Percentiles rank a stretch among this genome's conserved stretches.
Conservation (phyloP, 139 green algal genomes). For the Tetradesmus lagerheimii region DNA sequence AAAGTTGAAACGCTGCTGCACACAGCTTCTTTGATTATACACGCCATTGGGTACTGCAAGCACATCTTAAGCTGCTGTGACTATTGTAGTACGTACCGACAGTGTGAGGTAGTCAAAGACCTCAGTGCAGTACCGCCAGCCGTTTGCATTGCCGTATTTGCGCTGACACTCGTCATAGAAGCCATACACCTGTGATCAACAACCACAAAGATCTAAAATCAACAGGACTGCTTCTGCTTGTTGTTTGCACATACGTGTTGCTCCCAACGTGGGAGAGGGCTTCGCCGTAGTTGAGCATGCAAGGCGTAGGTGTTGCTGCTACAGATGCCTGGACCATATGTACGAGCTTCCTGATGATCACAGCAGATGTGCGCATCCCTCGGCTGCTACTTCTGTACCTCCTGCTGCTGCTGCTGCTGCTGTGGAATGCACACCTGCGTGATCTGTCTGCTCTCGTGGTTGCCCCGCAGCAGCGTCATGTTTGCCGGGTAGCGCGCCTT, state of each 20-base stretch:
- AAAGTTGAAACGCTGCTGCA: neutral
- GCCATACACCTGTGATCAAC: conserved; percentile 85
- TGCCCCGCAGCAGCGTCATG: conserved; percentile 98
- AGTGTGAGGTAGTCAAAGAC: conserved; percentile 98
- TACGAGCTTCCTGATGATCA: neutral
- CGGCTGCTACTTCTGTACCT: too few relatives aligned
- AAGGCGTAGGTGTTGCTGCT: neutral
- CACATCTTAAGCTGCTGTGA: neutral
- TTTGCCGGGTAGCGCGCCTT: conserved; percentile 94
- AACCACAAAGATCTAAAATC: neutral
- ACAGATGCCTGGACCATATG: neutral
- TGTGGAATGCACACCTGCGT: conserved; percentile 83
- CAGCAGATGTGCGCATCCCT: neutral
- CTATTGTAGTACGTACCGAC: conserved; percentile 63
- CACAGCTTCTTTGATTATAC: too few relatives aligned
- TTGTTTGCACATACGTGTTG: too few relatives aligned
- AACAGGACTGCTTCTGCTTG: neutral
- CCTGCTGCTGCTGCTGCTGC: conserved; percentile 14
- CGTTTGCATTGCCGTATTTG: conserved; percentile 98
- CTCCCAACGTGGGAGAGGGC: too few relatives aligned
- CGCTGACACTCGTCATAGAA: conserved; percentile 99
- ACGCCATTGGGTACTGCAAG: neutral
- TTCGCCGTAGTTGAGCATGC: too few relatives aligned
- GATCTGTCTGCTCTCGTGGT: conserved; percentile 99
- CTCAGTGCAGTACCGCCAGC: conserved; percentile 99